phyloP scores from a whole-genome alignment of 1,139 yeast genomes.

The Candida tunisiensis region DNA sequence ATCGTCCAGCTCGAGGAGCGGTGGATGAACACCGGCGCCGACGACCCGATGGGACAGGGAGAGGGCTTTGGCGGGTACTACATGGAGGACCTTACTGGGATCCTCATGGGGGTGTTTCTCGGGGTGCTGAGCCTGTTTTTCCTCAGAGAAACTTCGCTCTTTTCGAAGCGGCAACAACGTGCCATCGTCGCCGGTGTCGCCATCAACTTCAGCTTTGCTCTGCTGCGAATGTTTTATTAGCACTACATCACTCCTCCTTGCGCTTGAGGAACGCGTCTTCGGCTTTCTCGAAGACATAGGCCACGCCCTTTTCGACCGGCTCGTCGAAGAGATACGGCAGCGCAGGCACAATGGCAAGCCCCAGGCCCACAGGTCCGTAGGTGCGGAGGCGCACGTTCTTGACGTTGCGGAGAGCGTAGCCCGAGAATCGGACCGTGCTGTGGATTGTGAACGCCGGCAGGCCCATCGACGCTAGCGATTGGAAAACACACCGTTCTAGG shows the following conservation, averaged over 20 bases:
- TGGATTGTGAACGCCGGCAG: slow-evolving; percentile 80
- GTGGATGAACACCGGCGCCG: slow-evolving; percentile 76
- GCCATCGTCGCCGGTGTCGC: slow-evolving; percentile 17
- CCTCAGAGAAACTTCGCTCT: slow-evolving; percentile 11
- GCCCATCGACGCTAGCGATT: slow-evolving; percentile 73
- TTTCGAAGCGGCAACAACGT: slow-evolving; percentile 15
- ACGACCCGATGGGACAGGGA: no score
- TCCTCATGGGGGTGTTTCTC: slow-evolving; percentile 21
- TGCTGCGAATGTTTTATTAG: slow-evolving; percentile 8
- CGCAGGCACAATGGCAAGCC: slow-evolving; percentile 62
- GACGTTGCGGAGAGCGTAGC: slow-evolving; percentile 30
- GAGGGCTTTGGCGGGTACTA: slow-evolving; percentile 20
- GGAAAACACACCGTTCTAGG: slow-evolving; percentile 60
- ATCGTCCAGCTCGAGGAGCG: slow-evolving; percentile 54
- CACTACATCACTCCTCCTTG: background rate
- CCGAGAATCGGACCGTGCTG: slow-evolving; percentile 57
- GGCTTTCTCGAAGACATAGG: slow-evolving; percentile 44
- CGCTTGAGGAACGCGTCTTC: slow-evolving; percentile 15
- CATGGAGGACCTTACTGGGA: slow-evolving; percentile 17
- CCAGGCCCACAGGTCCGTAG: slow-evolving; percentile 66
- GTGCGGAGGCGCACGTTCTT: slow-evolving; percentile 33
- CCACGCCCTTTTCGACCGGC: slow-evolving; percentile 62
- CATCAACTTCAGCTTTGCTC: slow-evolving; percentile 18
- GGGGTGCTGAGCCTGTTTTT: slow-evolving; percentile 18
- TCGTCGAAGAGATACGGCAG: slow-evolving; percentile 70